Base-by-base conservation (phyloP, 257 asterid genomes). In the Lycium barbarum region DNA sequence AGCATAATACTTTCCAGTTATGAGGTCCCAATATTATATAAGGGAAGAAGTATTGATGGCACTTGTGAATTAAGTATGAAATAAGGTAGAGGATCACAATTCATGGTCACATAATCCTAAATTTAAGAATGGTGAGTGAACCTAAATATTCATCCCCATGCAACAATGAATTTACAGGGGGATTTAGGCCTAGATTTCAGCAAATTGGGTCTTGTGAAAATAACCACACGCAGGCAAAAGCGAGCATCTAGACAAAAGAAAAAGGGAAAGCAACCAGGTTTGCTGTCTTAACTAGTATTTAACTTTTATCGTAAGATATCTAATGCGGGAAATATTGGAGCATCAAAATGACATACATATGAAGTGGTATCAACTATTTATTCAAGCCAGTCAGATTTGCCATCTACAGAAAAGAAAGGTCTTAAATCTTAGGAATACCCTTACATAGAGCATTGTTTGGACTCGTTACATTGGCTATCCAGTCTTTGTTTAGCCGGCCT, bases 371-470 rank as follows among this genome's bases (percentile, higher is more conserved):
- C 38, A 36, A 33, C 82, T 40, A 15, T 40, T 45, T 82, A 3
- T 51, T 74, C n/a, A 67, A 14, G 45, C 51, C 59, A 15, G 80
- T 62, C 59, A 65, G 74, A 35, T 80, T 73, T 80, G 18, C 22
- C 51, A 85, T 36, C 68, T 68, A 20, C 49, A 80, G 26, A 62
- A 73, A 58, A 65, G 80, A 76, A 18, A 40, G 35, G 40, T 85
- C 67, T 18, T 59, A 59, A 33, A 70, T 36, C 35, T 80, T 35
- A 33, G 79, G 63, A 26, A 33, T 58, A 33, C 20, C 43, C 90
- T 87, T 89, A 88, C 90, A 54, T 22, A 54, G 84, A 66, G 84
- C 81, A 82, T 5, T 83, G 82, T 78, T 53, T 81, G 83, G 88
- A 84, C 73, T 73, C 86, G 51, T 63, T 9, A 55, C 18, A 53